Conservation (phyloP, 331 rosid genomes). For the Pyracantha coccinea region DNA sequence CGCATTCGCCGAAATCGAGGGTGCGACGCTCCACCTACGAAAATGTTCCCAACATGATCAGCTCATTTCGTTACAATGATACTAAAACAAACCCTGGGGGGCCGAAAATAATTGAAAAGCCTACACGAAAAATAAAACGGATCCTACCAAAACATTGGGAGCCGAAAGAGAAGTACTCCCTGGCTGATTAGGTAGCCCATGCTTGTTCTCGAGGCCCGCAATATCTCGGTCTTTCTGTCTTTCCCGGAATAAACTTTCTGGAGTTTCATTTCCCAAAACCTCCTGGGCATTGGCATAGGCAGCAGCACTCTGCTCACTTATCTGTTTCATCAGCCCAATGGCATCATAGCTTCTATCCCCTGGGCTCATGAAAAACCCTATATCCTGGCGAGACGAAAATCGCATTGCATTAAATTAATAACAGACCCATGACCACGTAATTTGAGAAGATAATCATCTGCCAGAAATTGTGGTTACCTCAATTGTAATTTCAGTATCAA, state of each 20-base stretch:
- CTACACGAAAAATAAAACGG: not conserved
- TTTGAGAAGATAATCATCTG: not conserved
- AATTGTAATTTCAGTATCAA: constrained; percentile 72
- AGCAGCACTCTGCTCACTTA: constrained; percentile 77
- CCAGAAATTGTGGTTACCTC: constrained; percentile 52
- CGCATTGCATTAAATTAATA: not conserved
- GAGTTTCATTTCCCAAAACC: constrained; percentile 66
- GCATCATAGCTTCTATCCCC: constrained; percentile 85
- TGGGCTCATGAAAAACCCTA: constrained; percentile 78
- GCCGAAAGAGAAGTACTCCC: constrained; percentile 36
- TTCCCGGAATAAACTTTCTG: constrained; percentile 38
- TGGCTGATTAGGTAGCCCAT: constrained; percentile 13
- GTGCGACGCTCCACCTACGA: constrained; percentile 71
- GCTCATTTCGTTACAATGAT: not conserved
- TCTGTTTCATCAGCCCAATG: constrained; percentile 76
- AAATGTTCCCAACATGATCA: not conserved
- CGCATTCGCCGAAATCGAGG: constrained; percentile 95
- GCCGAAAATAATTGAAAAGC: not conserved
- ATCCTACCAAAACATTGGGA: constrained; percentile 50
- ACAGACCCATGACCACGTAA: not conserved
- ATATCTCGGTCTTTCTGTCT: constrained; percentile 15
- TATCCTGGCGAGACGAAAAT: constrained; percentile 50
- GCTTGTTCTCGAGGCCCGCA: constrained; percentile 24
- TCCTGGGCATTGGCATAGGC: constrained; percentile 80
- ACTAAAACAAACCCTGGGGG: not conserved